phyloP scores from a whole-genome alignment of 2,329 filamentous ascomycete species.

The Trichoderma endophyticum region DNA sequence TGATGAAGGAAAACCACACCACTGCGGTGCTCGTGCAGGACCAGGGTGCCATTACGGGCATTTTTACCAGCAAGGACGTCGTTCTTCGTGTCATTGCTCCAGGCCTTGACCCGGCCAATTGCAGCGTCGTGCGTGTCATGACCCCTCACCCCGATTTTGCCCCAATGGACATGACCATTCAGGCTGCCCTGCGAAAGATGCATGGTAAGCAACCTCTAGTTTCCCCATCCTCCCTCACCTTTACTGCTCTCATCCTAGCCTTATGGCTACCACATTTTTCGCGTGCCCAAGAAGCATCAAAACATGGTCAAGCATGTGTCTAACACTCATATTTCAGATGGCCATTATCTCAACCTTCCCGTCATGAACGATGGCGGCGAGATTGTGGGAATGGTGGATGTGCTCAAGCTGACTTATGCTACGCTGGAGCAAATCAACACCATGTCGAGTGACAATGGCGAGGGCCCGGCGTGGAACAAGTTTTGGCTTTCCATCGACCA shows the following conservation, averaged over 20 bases:
- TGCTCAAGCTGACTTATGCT: slow-evolving; percentile 95
- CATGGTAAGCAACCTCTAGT: slow-evolving; percentile 64
- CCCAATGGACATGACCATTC: slow-evolving; percentile 98
- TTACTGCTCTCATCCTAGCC: neutral
- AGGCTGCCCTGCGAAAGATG: slow-evolving; percentile 97
- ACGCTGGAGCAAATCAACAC: slow-evolving; percentile 97
- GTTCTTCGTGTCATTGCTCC: slow-evolving; percentile 97
- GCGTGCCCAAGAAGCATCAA: neutral
- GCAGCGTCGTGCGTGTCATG: slow-evolving; percentile 98
- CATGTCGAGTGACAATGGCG: slow-evolving; percentile 82
- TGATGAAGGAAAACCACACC: slow-evolving; percentile 99
- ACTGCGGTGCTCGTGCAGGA: slow-evolving; percentile 96
- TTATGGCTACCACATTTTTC: neutral
- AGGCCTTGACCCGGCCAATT: slow-evolving; percentile 87
- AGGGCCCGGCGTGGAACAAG: slow-evolving; percentile 98
- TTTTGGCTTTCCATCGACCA: slow-evolving; percentile 97
- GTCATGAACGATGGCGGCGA: slow-evolving; percentile 98
- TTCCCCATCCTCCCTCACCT: neutral
- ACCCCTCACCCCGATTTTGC: slow-evolving; percentile 98
- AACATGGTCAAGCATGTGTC: slow-evolving; percentile 15
- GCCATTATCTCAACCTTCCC: slow-evolving; percentile 94
- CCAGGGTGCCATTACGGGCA: slow-evolving; percentile 94
- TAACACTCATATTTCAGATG: slow-evolving; percentile 56
- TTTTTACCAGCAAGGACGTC: slow-evolving; percentile 99
- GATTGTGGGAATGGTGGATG: slow-evolving; percentile 99